These are phyloP conservation scores for Phialocephala subalpina DNA, from an alignment of 2,329 filamentous ascomycete species.

Conservation along the genomic window DNA sequence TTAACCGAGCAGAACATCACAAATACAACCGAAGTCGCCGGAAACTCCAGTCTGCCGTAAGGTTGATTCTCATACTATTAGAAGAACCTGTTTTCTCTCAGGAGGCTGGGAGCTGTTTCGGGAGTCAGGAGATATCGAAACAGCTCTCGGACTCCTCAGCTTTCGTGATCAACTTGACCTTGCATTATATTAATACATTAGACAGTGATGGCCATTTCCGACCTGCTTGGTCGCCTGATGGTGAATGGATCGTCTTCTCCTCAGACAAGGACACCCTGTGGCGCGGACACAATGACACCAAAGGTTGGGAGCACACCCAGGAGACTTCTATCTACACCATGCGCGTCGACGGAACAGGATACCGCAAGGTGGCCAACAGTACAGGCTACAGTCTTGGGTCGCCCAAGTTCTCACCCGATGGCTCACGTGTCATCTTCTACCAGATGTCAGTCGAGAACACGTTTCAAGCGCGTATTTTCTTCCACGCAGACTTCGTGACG, in stretches of 20 bases:
- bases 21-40: too few species aligned
- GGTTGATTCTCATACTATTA: too few species aligned
- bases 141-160: too few species aligned
- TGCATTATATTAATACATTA: too few species aligned
- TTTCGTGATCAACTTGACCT: too few species aligned
- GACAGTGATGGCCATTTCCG: slow-evolving; percentile 50
- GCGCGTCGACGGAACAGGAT: slow-evolving; percentile 47
- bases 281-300: slow-evolving; percentile 50
- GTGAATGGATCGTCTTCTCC: slow-evolving; percentile 50
- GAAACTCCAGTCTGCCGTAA: too few species aligned
- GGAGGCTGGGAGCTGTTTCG: too few species aligned
- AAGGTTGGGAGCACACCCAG: slow-evolving; percentile 52
- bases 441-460: slow-evolving; percentile 50
- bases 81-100: too few species aligned
- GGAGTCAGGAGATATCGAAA: too few species aligned
- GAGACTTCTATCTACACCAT: slow-evolving; percentile 50
- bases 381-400: slow-evolving; percentile 47
- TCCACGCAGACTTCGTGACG: slow-evolving; percentile 35
- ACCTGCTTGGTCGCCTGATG: slow-evolving; percentile 51
- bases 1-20: too few species aligned
- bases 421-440: slow-evolving; percentile 48
- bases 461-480: slow-evolving; percentile 45
- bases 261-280: slow-evolving; percentile 52
- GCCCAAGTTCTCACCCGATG: slow-evolving; percentile 49
- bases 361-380: slow-evolving; percentile 47